These are phyloP conservation scores for Phytophthora citrophthora DNA, from an alignment of 352 stramenopile species.

Conservation along the genomic window DNA sequence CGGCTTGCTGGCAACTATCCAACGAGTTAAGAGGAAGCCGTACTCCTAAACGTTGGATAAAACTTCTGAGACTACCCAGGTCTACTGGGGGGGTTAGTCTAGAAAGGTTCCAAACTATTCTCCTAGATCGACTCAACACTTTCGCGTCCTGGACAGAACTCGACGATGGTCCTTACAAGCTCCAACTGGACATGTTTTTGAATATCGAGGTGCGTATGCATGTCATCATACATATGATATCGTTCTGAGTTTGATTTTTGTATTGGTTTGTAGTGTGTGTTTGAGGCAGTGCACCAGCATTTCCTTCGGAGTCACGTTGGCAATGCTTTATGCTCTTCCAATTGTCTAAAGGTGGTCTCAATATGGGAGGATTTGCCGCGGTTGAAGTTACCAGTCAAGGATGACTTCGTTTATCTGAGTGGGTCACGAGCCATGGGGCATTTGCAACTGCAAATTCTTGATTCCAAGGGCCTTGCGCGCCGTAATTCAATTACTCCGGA, in stretches of 20 bases:
- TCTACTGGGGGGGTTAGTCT: conserved; percentile 6
- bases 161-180: conserved; percentile 25
- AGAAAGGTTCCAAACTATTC: conserved; percentile 38
- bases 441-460: conserved; percentile 37
- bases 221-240: not conserved
- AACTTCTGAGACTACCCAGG: conserved; percentile 6
- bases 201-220: conserved; percentile 32
- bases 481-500: conserved; percentile 16
- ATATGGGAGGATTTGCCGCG: conserved; percentile 48
- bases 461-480: conserved; percentile 7
- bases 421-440: conserved; percentile 36
- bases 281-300: conserved; percentile 64
- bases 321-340: conserved; percentile 33
- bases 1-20: conserved; percentile 1
- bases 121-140: conserved; percentile 45
- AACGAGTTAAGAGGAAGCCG: conserved; percentile 4
- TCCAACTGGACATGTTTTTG: conserved; percentile 54
- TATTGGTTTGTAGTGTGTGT: conserved; percentile 34
- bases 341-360: conserved; percentile 46
- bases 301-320: conserved; percentile 57
- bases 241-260: not conserved
- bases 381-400: conserved; percentile 11
- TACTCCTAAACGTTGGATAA: conserved; percentile 12
- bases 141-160: conserved; percentile 45
- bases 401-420: conserved; percentile 36